Percentiles rank a stretch among this genome's conserved stretches.
Evolutionary conservation across 2,329 filamentous ascomycete genomes (phyloP).

Genomic region (Allantophomopsis lycopodina): DNA sequence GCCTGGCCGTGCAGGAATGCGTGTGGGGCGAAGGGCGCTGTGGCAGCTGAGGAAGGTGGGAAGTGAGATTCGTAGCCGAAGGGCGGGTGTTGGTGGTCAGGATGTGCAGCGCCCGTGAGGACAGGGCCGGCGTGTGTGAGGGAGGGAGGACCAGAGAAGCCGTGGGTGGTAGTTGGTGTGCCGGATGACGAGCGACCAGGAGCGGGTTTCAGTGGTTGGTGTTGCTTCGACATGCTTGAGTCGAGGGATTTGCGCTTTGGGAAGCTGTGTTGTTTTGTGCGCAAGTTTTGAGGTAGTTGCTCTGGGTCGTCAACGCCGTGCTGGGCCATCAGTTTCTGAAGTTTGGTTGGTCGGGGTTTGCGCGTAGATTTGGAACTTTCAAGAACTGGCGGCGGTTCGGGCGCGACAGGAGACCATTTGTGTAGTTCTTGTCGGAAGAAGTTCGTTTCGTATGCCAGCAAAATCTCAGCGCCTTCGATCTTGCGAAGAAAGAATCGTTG

Average conservation of each 20-base stretch:
- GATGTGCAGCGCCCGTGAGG: conserved; percentile 11
- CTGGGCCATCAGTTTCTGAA: conserved; percentile 86
- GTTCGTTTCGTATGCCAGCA: conserved; percentile 89
- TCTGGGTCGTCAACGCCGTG: conserved; percentile 84
- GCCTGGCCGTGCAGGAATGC: conserved; percentile 13
- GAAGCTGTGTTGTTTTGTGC: conserved; percentile 17
- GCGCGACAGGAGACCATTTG: conserved; percentile 85
- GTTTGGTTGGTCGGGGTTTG: conserved; percentile 90
- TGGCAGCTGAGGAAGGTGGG: conserved; percentile 8
- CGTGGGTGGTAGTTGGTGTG: conserved; percentile 12
- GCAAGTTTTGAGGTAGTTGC: conserved; percentile 61
- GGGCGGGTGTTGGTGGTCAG: conserved; percentile 11
- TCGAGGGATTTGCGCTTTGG: conserved; percentile 18
- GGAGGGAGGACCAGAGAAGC: conserved; percentile 9
- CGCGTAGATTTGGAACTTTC: conserved; percentile 83
- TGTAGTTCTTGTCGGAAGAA: conserved; percentile 93
- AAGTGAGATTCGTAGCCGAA: conserved; percentile 11
- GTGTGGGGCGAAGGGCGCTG: conserved; percentile 15
- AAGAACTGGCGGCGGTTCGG: conserved; percentile 70
- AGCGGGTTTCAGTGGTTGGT: conserved; percentile 13
- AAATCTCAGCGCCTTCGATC: conserved; percentile 90
- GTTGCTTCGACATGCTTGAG: conserved; percentile 12
- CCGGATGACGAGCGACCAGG: conserved; percentile 16
- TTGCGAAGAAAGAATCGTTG: conserved; percentile 94
- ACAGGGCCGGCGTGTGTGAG: conserved; percentile 10